These are phyloP conservation scores for Ambrosiella xylebori DNA, from an alignment of 2,329 filamentous ascomycete genomes.

Conservation along the genomic window DNA sequence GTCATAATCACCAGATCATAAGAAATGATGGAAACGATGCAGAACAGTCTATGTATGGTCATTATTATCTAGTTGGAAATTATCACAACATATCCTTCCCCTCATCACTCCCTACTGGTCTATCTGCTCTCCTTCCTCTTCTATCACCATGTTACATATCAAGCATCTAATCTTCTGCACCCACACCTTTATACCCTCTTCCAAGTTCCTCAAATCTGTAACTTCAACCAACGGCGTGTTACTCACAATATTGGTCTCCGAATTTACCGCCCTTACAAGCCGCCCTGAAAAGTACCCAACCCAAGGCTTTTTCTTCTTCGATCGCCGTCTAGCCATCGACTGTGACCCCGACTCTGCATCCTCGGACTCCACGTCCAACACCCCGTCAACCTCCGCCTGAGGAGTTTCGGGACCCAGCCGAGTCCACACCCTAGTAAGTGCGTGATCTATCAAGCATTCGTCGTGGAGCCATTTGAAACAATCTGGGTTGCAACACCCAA, in stretches of 20 bases:
- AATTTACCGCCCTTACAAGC: constrained; percentile 19
- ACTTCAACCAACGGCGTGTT: constrained; percentile 31
- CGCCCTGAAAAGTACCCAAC: constrained; percentile 33
- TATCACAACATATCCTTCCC: background rate
- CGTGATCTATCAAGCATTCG: constrained; percentile 41
- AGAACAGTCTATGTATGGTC: too few relatives aligned
- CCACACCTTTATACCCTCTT: constrained; percentile 35
- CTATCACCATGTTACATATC: constrained; percentile 29
- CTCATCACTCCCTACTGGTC: too few relatives aligned
- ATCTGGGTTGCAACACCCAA: constrained; percentile 36
- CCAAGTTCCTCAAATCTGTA: constrained; percentile 31
- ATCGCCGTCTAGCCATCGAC: background rate
- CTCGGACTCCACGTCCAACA: background rate
- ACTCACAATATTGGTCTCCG: background rate
- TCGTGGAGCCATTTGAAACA: constrained; percentile 48
- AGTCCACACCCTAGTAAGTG: constrained; percentile 32
- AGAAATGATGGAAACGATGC: too few relatives aligned
- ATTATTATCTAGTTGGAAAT: background rate
- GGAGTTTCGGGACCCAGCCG: constrained; percentile 34
- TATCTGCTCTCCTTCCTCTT: constrained; percentile 15
- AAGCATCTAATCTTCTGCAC: constrained; percentile 34
- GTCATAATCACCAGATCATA: too few relatives aligned
- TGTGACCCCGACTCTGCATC: background rate
- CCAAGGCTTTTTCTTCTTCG: constrained; percentile 28
- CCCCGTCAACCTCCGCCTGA: constrained; percentile 18